Evolutionary conservation across 176 grass and related monocot genomes (phyloP), one percentile per base, ranked within the genome.

Genomic region (Bolboschoenus planiculmis): DNA sequence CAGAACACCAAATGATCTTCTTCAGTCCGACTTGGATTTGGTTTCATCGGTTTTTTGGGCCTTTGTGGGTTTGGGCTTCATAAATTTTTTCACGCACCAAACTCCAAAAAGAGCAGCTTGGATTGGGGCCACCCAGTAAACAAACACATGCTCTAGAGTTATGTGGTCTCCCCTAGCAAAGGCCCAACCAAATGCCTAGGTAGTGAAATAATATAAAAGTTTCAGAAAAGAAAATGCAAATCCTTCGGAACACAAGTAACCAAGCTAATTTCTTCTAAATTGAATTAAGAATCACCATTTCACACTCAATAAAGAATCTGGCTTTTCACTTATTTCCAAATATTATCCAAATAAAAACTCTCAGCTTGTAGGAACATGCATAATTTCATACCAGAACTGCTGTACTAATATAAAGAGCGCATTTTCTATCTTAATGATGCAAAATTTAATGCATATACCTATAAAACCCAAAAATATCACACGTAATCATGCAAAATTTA

Each of bases 111-210:
- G 63, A 84, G 96, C 87, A 76, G 92, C 89, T 87, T 98, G 96
- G 58, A 98, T 81, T 80, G 96, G 96, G 8, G 92, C 96, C 26
- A 95, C 71, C 95, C 95, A 98, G 81, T 98, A 98, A 10, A 95
- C 96, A 78, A 98, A 35, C 21, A 99, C 75, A 83, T 99, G 96
- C 30, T 99, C 92, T 27, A 95, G 56, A 54, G 83, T 93, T 65
- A 86, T 55, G 33, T 95, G 96, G 84, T 99, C 96, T 42, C 96
- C 92, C 68, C 92, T 89, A 72, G 91, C 89, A 95, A 90, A 99
- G 24, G 92, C 96, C 96, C 96, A 99, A 56, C 89, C 96, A 87
- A 99, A 95, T 76, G 96, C 96, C 96, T 99, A 46, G 5, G 50
- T 23, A 82, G 27, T 87, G 47, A 91, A 10, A 53, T 72, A 13